phyloP scores from a whole-genome alignment of 345 rosid genomes.

The Populus pruinosa region DNA sequence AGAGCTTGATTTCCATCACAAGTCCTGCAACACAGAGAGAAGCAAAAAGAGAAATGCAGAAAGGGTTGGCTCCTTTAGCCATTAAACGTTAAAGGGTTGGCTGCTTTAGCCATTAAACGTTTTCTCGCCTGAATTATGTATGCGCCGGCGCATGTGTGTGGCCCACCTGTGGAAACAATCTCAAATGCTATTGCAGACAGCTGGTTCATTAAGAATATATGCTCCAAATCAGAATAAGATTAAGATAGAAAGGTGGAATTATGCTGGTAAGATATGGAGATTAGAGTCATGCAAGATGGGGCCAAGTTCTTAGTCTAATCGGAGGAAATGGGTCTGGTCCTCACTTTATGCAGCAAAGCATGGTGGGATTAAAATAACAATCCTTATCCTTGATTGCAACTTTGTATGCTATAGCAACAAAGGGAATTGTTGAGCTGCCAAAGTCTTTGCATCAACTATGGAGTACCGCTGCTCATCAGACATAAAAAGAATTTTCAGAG shows the following conservation, averaged over 20 bases:
- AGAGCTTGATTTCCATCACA: not conserved
- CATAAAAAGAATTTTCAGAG: not conserved
- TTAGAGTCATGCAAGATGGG: conserved; percentile 5
- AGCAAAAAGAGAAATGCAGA: not conserved
- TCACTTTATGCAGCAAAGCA: conserved; percentile 10
- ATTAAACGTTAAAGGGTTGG: not conserved
- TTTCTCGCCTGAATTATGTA: not conserved
- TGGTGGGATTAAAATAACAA: conserved; percentile 8
- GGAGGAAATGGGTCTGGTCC: conserved; percentile 1
- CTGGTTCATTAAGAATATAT: not conserved
- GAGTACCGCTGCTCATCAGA: not conserved
- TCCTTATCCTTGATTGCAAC: not conserved
- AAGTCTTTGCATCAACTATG: not conserved
- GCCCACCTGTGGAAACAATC: not conserved
- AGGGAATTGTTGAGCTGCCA: not conserved
- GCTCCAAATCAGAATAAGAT: not conserved
- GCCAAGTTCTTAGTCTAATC: not conserved
- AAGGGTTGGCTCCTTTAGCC: not conserved
- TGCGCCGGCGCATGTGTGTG: not conserved
- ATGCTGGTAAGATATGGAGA: conserved; percentile 7
- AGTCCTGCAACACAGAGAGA: not conserved
- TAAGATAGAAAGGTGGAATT: not conserved
- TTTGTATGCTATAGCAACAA: not conserved
- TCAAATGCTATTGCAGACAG: not conserved
- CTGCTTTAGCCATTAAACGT: not conserved